phyloP scores from a whole-genome alignment of 495 filamentous ascomycete species.

The Penicillium fimorum region DNA sequence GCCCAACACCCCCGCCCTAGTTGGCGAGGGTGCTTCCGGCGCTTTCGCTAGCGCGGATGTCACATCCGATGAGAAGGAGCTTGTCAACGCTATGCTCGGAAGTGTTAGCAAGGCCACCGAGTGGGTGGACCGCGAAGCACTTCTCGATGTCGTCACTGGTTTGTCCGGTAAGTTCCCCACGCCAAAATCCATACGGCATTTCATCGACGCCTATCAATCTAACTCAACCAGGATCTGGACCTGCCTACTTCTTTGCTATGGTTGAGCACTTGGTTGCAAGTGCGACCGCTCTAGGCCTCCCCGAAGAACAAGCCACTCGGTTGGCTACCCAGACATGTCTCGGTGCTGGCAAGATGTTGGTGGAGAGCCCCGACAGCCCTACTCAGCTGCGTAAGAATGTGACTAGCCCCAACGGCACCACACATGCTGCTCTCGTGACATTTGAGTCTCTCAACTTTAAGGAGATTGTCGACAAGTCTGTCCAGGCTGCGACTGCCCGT shows the following conservation, averaged over 20 bases:
- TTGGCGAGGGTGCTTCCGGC: constrained; percentile 39
- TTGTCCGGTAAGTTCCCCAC: constrained; percentile 34
- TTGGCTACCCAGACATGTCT: constrained; percentile 43
- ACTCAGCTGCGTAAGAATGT: constrained; percentile 44
- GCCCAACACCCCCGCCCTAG: constrained; percentile 44
- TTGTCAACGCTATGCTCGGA: constrained; percentile 34
- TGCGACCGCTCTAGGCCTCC: constrained; percentile 37
- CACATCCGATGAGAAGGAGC: constrained; percentile 32
- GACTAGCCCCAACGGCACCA: constrained; percentile 45
- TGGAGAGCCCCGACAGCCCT: constrained; percentile 35
- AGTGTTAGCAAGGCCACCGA: constrained; percentile 42
- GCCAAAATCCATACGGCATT: neutral
- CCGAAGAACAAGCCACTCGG: constrained; percentile 41
- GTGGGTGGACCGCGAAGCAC: constrained; percentile 43
- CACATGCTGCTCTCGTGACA: constrained; percentile 38
- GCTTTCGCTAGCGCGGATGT: constrained; percentile 34
- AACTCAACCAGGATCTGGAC: constrained; percentile 36
- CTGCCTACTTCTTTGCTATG: constrained; percentile 48
- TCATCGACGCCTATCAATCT: neutral
- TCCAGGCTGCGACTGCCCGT: constrained; percentile 37
- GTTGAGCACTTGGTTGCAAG: constrained; percentile 43
- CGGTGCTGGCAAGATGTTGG: constrained; percentile 43
- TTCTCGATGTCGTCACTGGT: constrained; percentile 43
- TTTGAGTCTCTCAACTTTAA: constrained; percentile 37
- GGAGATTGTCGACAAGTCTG: constrained; percentile 39